Evolutionary conservation across 1,284 basidiomycete species (phyloP).

Genomic region (Moesziomyces globuligerus): DNA sequence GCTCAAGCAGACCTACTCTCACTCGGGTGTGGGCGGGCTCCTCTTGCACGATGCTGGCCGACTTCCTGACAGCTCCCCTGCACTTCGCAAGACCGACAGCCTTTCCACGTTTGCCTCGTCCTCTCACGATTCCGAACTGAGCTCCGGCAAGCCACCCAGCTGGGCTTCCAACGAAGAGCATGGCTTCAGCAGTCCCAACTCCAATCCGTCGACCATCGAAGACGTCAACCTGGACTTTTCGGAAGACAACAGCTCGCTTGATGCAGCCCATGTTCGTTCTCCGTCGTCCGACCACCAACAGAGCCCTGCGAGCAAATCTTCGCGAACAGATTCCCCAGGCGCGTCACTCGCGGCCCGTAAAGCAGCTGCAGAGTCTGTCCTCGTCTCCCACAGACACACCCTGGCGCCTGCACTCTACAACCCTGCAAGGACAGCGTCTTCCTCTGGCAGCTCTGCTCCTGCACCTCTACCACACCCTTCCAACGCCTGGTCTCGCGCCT

Average conservation of each 20-base stretch:
- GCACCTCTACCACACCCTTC: constrained; percentile 47
- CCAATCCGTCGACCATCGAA: constrained; percentile 15
- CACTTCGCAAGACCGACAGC: constrained; percentile 30
- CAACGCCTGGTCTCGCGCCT: constrained; percentile 76
- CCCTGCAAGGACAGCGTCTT: background rate
- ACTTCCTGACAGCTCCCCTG: constrained; percentile 11
- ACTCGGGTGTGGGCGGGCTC: constrained; percentile 49
- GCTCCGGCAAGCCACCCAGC: constrained; percentile 2
- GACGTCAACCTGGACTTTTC: constrained; percentile 43
- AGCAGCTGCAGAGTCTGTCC: constrained; percentile 38
- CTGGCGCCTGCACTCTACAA: constrained; percentile 10
- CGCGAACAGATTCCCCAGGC: constrained; percentile 1
- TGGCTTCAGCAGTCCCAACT: constrained; percentile 12
- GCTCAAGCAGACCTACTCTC: constrained; percentile 55
- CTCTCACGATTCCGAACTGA: constrained; percentile 25
- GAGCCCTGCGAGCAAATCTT: background rate
- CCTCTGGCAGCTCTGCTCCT: constrained; percentile 6
- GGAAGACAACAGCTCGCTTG: constrained; percentile 27
- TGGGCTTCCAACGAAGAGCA: constrained; percentile 11
- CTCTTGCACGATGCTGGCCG: constrained; percentile 43
- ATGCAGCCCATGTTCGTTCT: constrained; percentile 10
- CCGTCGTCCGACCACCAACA: constrained; percentile 5
- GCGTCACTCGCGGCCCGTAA: constrained; percentile 31
- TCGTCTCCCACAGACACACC: constrained; percentile 33
- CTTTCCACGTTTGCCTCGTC: constrained; percentile 30